A percentile compares a stretch with the other conserved stretches of the same genome.
Evolutionary conservation across 1,139 yeast species (phyloP).

Genomic region (Kodamaea ohmeri): DNA sequence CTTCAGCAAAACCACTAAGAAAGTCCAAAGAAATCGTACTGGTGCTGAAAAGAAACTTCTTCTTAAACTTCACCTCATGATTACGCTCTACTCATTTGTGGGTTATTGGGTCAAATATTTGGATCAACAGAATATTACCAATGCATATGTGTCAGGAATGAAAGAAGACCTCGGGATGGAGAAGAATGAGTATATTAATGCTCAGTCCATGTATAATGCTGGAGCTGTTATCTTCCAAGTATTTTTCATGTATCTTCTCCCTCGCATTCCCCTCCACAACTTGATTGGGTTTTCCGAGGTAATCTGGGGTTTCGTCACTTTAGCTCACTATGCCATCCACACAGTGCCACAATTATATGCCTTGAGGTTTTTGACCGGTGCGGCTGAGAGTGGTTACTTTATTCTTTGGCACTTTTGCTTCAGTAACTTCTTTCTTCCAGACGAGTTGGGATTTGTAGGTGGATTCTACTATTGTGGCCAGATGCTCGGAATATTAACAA

Average conservation of each 20-base stretch:
- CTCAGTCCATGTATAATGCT: constrained; percentile 54
- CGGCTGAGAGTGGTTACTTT: constrained; percentile 57
- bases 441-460: constrained; percentile 34
- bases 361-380: constrained; percentile 57
- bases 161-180: constrained; percentile 54
- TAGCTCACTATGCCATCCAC: constrained; percentile 48
- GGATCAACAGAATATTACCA: constrained; percentile 57
- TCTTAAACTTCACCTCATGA: constrained; percentile 57
- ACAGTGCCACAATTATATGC: constrained; percentile 50
- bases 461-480: constrained; percentile 59
- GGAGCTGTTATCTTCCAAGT: constrained; percentile 58
- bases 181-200: constrained; percentile 63
- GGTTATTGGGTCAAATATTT: constrained; percentile 70
- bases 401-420: constrained; percentile 30
- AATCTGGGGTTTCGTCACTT: constrained; percentile 64
- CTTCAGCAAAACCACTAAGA: constrained; percentile 23
- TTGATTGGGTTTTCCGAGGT: constrained; percentile 14
- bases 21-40: constrained; percentile 42
- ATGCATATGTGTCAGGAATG: constrained; percentile 67
- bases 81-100: constrained; percentile 57
- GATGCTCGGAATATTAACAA: constrained; percentile 57
- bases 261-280: constrained; percentile 13
- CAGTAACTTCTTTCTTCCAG: constrained; percentile 59
- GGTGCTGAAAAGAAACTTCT: constrained; percentile 48
- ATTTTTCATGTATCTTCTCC: constrained; percentile 31